Conservation (phyloP, 805 yeast genomes). For the Ascoidea asiatica region DNA sequence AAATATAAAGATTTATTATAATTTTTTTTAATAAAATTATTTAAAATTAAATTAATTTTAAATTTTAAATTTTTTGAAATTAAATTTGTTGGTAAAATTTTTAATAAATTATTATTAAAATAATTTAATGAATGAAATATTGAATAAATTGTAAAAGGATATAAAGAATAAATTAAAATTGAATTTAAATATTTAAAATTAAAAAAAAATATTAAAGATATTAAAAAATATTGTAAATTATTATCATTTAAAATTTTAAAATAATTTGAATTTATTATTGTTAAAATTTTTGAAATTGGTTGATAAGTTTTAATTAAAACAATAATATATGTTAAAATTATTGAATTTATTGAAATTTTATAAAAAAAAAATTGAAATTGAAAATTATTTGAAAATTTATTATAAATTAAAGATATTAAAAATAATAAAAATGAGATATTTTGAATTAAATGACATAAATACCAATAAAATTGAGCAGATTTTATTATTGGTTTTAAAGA, state of each 20-base stretch:
- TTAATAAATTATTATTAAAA: constrained; percentile 38
- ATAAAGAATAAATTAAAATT: constrained; percentile 32
- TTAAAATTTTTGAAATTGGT: constrained; percentile 15
- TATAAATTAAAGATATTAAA: not conserved
- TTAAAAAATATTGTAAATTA: constrained; percentile 47
- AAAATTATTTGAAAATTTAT: not conserved
- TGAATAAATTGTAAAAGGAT: constrained; percentile 52
- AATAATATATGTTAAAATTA: constrained; percentile 46
- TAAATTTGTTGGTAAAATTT: constrained; percentile 26
- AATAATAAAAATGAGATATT: not conserved
- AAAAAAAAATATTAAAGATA: constrained; percentile 26
- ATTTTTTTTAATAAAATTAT: constrained; percentile 21
- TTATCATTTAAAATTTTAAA: constrained; percentile 22
- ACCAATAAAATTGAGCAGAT: not conserved
- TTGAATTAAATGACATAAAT: not conserved
- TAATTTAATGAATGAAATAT: constrained; percentile 52
- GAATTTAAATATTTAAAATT: constrained; percentile 28
- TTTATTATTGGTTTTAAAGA: too few relatives aligned
- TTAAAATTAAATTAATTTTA: constrained; percentile 16
- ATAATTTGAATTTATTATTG: constrained; percentile 17
- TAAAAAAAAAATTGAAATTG: too few relatives aligned
- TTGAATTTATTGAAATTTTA: constrained; percentile 26
- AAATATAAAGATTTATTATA: constrained; percentile 28
- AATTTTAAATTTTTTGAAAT: constrained; percentile 16
- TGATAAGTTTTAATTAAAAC: constrained; percentile 37